Percentiles rank a stretch among this genome's conserved stretches.
phyloP scores from a whole-genome alignment of 805 yeast species.

The Hanseniaspora valbyensis region DNA sequence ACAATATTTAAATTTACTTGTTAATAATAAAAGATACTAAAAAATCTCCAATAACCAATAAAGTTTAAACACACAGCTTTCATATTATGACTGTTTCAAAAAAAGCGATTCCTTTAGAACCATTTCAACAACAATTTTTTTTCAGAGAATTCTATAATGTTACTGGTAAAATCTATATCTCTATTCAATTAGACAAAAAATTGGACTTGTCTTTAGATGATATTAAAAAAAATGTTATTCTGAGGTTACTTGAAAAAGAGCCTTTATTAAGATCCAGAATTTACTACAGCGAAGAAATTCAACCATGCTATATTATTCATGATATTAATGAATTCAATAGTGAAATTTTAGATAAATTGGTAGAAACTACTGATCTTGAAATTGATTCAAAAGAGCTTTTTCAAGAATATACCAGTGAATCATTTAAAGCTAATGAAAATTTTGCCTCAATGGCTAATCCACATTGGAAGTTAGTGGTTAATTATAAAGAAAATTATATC shows the following conservation, averaged over 20 bases:
- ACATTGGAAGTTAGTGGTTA: not conserved
- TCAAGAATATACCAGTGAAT: not conserved
- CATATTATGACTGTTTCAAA: not conserved
- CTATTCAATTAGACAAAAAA: not conserved
- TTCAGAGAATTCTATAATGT: not conserved
- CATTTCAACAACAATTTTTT: conserved; percentile 1
- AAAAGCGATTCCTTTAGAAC: not conserved
- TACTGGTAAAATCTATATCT: not conserved
- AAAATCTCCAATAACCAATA: too few species aligned
- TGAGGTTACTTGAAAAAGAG: not conserved
- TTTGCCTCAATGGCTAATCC: not conserved
- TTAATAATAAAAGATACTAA: too few species aligned
- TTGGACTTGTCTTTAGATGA: not conserved
- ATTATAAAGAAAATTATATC: not conserved
- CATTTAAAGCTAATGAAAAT: not conserved
- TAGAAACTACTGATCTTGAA: not conserved
- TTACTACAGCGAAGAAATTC: not conserved
- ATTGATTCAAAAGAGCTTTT: not conserved
- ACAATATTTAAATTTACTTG: too few species aligned
- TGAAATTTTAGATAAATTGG: not conserved
- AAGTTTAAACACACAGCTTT: too few species aligned
- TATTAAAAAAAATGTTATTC: not conserved
- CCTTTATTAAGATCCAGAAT: conserved; percentile 1
- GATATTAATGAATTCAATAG: not conserved
- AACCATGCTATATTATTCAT: not conserved